Conservation (phyloP, 768 basidiomycete species). For the Psilocybe cyanescens region DNA sequence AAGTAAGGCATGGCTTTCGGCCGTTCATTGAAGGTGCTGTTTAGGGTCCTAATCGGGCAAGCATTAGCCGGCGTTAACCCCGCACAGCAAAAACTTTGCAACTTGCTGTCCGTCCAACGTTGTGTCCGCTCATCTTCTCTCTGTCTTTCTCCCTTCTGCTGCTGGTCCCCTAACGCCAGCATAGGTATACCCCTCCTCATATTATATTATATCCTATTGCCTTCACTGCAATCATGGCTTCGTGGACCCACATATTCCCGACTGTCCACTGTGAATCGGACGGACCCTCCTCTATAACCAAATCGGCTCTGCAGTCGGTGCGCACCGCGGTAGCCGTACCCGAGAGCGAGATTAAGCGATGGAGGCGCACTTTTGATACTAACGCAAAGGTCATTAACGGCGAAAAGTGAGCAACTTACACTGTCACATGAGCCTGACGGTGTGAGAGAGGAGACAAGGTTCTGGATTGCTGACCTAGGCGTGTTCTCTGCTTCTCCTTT, state of each 20-base stretch:
- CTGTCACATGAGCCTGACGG: slow-evolving; percentile 23
- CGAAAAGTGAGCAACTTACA: slow-evolving; percentile 68
- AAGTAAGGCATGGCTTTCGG: slow-evolving; percentile 14
- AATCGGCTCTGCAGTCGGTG: slow-evolving; percentile 64
- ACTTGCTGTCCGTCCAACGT: slow-evolving; percentile 19
- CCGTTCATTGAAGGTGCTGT: slow-evolving; percentile 2
- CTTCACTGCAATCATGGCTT: slow-evolving; percentile 15
- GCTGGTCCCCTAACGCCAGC: slow-evolving; percentile 9
- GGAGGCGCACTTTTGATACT: slow-evolving; percentile 86
- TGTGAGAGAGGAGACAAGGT: slow-evolving; percentile 15
- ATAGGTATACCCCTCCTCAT: slow-evolving; percentile 17
- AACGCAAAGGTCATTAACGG: slow-evolving; percentile 79
- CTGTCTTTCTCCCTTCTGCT: slow-evolving; percentile 15
- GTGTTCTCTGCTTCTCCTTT: slow-evolving; percentile 13
- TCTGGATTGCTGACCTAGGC: slow-evolving; percentile 17
- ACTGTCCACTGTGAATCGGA: slow-evolving; percentile 61
- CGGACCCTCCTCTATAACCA: slow-evolving; percentile 45
- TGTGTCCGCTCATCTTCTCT: slow-evolving; percentile 15
- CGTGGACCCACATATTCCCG: slow-evolving; percentile 38
- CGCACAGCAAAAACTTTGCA: slow-evolving; percentile 36
- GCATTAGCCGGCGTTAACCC: slow-evolving; percentile 31
- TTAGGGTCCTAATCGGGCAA: slow-evolving; percentile 20
- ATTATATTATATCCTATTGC: slow-evolving; percentile 18
- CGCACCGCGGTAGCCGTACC: slow-evolving; percentile 71
- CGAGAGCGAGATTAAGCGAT: slow-evolving; percentile 85